phyloP scores from a whole-genome alignment of 768 basidiomycete genomes.

The Mycena vitilis region DNA sequence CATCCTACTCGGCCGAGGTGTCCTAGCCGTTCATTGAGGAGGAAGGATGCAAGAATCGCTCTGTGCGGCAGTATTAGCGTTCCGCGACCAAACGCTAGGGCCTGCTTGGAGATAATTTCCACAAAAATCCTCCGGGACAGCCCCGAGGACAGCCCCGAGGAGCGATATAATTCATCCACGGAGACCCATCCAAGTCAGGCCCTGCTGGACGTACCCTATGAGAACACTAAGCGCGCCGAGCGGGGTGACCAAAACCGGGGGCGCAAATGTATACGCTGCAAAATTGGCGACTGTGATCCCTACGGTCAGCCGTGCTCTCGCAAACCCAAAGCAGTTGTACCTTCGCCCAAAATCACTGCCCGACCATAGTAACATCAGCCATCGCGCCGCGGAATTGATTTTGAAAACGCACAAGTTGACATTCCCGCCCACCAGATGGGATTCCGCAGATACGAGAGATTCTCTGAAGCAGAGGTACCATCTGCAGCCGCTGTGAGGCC shows the following conservation, averaged over 20 bases:
- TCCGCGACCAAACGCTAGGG: no score
- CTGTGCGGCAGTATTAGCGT: no score
- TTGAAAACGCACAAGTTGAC: conserved; percentile 75
- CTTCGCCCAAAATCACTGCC: conserved; percentile 92
- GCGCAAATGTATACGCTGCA: conserved; percentile 97
- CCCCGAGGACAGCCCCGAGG: no score
- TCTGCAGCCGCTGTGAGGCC: conserved; percentile 89
- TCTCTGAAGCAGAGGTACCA: conserved; percentile 77
- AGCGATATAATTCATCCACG: conserved; percentile 20
- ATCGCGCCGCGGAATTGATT: not conserved
- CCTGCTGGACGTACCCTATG: conserved; percentile 93
- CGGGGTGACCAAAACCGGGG: conserved; percentile 97
- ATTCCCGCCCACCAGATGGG: conserved; percentile 99
- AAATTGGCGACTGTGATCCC: conserved; percentile 78
- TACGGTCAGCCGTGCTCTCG: not conserved
- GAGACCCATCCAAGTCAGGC: not conserved
- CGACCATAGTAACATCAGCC: conserved; percentile 8
- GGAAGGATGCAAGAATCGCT: conserved; percentile 92
- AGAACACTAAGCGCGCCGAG: conserved; percentile 96
- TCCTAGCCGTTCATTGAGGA: conserved; percentile 93
- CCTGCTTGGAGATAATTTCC: no score
- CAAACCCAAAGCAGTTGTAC: conserved; percentile 52
- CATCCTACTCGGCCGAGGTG: conserved; percentile 92
- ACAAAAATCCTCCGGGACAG: no score
- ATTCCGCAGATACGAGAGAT: conserved; percentile 87